A percentile compares a stretch with the other conserved stretches of the same genome.
Evolutionary conservation across 1,284 basidiomycete genomes (phyloP).

Genomic region (Ceratobasidium sp.): DNA sequence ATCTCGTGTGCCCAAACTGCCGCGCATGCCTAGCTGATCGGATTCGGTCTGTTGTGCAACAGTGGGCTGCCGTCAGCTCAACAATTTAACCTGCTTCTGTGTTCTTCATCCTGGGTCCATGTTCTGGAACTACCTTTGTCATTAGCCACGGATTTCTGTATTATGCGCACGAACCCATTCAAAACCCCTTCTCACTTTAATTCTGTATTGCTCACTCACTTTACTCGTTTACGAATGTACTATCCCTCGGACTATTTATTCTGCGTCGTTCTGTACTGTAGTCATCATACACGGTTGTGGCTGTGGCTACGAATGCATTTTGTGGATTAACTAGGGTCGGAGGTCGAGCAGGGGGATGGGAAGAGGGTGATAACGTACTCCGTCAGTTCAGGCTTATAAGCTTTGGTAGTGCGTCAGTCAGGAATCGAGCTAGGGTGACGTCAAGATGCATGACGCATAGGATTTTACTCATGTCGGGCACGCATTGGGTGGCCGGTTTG

Average conservation of each 20-base stretch:
- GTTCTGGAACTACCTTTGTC: neutral
- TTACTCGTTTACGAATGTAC: constrained; percentile 16
- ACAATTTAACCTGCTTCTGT: constrained; percentile 45
- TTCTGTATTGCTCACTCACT: constrained; percentile 24
- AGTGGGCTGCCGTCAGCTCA: constrained; percentile 46
- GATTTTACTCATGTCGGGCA: constrained; percentile 16
- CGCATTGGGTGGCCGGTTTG: neutral
- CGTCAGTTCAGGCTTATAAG: constrained; percentile 24
- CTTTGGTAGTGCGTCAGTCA: constrained; percentile 25
- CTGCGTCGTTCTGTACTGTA: too few relatives aligned
- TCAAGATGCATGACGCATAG: constrained; percentile 38
- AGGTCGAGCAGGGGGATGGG: constrained; percentile 4
- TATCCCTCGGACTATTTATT: constrained; percentile 38
- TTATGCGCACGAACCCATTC: constrained; percentile 11
- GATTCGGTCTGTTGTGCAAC: constrained; percentile 44
- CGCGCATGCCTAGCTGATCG: constrained; percentile 37
- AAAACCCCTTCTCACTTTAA: neutral
- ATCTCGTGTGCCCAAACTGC: constrained; percentile 43
- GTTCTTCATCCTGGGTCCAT: constrained; percentile 1
- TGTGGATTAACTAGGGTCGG: constrained; percentile 7
- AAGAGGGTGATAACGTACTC: neutral
- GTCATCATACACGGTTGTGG: too few relatives aligned
- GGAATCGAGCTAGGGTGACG: constrained; percentile 25
- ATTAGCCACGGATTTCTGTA: constrained; percentile 9
- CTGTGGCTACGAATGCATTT: constrained; percentile 40